These are phyloP conservation scores for Avena eriantha DNA, from an alignment of 176 grass and related monocot genomes.

Conservation along the genomic window DNA sequence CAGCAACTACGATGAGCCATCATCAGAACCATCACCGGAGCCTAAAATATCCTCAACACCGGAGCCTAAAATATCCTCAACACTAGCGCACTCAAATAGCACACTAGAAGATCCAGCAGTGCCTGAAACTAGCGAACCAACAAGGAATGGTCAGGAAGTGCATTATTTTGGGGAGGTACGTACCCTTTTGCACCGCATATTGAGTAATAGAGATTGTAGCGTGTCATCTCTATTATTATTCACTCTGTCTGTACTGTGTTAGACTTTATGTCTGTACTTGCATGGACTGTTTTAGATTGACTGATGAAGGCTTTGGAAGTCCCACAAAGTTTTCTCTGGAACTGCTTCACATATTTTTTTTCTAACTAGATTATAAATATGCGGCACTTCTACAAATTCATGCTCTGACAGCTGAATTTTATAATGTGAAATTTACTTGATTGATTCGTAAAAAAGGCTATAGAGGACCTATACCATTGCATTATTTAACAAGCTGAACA, in stretches of 20 bases:
- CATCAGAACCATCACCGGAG: constrained; percentile 39
- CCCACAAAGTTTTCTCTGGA: neutral
- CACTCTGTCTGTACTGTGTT: constrained; percentile 15
- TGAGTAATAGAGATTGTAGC: neutral
- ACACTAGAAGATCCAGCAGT: constrained; percentile 52
- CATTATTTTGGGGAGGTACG: constrained; percentile 85
- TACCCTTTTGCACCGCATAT: constrained; percentile 23
- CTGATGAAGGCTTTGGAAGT: constrained; percentile 8
- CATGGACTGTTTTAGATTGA: constrained; percentile 21
- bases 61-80: constrained; percentile 48
- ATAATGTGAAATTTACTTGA: neutral
- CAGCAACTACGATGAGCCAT: constrained; percentile 48
- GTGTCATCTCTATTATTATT: constrained; percentile 8
- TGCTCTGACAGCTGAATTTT: constrained; percentile 27
- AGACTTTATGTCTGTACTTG: constrained; percentile 16
- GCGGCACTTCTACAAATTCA: constrained; percentile 2
- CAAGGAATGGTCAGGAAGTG: constrained; percentile 61
- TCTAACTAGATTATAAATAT: constrained; percentile 1
- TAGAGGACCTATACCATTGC: neutral
- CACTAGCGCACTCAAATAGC: constrained; percentile 44
- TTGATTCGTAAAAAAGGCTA: constrained; percentile 1
- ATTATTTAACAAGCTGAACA: constrained; percentile 26
- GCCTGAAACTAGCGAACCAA: constrained; percentile 55
- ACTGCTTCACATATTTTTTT: constrained; percentile 26
- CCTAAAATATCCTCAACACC: constrained; percentile 47